Percentiles rank a stretch among this genome's conserved stretches.
Evolutionary conservation across 2,329 filamentous ascomycete species (phyloP).

Genomic region (Arthrinium puccinioides): DNA sequence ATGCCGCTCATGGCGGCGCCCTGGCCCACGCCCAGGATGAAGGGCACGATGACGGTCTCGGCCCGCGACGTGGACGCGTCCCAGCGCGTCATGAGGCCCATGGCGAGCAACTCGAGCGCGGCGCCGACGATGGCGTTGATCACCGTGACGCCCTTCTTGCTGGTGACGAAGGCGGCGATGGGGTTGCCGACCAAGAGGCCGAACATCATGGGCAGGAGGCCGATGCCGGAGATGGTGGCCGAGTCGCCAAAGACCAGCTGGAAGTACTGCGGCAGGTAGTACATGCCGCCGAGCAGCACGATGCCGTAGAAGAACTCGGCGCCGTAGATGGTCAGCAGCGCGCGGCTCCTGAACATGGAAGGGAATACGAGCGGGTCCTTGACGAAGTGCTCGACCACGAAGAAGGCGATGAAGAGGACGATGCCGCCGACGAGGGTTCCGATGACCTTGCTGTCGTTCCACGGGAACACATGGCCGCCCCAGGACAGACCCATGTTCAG

Average conservation of each 20-base stretch:
- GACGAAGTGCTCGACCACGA: conserved; percentile 1
- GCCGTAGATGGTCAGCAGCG: neutral
- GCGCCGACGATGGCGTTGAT: neutral
- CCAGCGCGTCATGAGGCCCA: neutral
- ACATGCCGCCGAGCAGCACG: conserved; percentile 1
- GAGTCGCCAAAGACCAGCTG: conserved; percentile 44
- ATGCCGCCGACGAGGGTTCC: conserved; percentile 12
- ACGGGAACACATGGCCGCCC: conserved; percentile 44
- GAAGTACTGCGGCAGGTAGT: conserved; percentile 38
- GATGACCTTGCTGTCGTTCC: conserved; percentile 32
- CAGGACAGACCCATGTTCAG: conserved; percentile 49
- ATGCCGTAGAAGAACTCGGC: conserved; percentile 5
- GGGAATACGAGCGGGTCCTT: neutral
- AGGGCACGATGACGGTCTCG: neutral
- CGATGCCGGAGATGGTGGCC: conserved; percentile 48
- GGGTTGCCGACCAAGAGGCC: conserved; percentile 42
- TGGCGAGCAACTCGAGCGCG: neutral
- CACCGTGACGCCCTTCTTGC: neutral
- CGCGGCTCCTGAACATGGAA: conserved; percentile 1
- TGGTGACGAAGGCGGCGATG: conserved; percentile 26
- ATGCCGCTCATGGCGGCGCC: neutral
- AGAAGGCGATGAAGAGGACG: conserved; percentile 5
- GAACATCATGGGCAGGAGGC: conserved; percentile 45
- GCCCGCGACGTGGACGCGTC: neutral
- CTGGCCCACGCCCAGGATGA: neutral